Evolutionary conservation across 2,329 filamentous ascomycete species (phyloP).

Genomic region (Aspergillus sclerotialis): DNA sequence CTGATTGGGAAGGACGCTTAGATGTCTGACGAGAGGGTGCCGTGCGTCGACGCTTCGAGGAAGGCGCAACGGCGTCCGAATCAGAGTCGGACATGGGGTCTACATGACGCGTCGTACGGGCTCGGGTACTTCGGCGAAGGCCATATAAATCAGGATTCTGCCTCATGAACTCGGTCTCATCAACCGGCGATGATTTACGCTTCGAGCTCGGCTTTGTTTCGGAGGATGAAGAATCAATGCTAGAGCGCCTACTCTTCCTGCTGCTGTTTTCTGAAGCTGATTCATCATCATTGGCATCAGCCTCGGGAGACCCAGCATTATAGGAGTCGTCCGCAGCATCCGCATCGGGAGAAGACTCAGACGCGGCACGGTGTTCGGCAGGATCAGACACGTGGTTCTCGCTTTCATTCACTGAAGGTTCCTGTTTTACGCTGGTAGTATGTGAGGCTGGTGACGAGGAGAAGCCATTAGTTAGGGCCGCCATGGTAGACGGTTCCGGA

Average conservation of each 20-base stretch:
- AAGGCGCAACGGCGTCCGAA: constrained; percentile 58
- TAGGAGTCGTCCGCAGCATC: constrained; percentile 35
- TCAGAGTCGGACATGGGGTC: constrained; percentile 59
- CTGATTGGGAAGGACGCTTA: constrained; percentile 39
- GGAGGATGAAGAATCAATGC: constrained; percentile 60
- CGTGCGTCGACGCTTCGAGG: constrained; percentile 45
- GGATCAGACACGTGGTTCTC: constrained; percentile 74
- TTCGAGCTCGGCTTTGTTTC: constrained; percentile 64
- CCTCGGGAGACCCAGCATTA: constrained; percentile 29
- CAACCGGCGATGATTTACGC: constrained; percentile 59
- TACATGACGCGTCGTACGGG: constrained; percentile 55
- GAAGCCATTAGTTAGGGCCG: constrained; percentile 29
- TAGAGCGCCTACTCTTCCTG: constrained; percentile 50
- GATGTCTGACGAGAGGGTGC: constrained; percentile 45
- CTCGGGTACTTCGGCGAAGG: constrained; percentile 75
- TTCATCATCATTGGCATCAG: constrained; percentile 53
- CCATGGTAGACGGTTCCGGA: constrained; percentile 26
- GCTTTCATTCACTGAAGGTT: constrained; percentile 47
- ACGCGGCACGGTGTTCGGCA: constrained; percentile 50
- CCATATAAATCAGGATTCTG: constrained; percentile 95
- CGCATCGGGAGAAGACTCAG: constrained; percentile 40
- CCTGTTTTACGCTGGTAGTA: constrained; percentile 21
- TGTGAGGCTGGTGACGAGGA: constrained; percentile 18
- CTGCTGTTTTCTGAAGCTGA: constrained; percentile 61
- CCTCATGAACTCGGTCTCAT: constrained; percentile 76